phyloP scores from a whole-genome alignment of 768 basidiomycete genomes.

The Tulasnella calospora region DNA sequence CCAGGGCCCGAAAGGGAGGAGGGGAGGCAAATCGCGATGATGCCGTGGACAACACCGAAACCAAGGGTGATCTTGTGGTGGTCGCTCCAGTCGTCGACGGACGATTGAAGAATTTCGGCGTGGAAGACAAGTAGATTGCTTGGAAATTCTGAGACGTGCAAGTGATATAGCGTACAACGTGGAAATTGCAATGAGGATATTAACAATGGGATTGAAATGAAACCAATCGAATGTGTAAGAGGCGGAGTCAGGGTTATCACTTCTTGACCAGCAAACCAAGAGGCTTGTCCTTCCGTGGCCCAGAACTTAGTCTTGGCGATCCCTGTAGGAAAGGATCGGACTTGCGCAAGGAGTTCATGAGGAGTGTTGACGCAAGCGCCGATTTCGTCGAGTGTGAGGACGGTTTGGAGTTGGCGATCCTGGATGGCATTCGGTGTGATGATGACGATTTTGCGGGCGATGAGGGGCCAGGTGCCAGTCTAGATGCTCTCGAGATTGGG shows the following conservation, averaged over 20 bases:
- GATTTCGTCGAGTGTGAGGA: constrained; percentile 10
- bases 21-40: constrained; percentile 34
- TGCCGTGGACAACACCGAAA: constrained; percentile 19
- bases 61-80: constrained; percentile 50
- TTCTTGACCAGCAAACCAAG: neutral
- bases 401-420: neutral
- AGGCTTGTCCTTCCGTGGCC: neutral
- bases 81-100: constrained; percentile 65
- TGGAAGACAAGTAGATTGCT: constrained; percentile 10
- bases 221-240: neutral
- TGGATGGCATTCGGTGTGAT: constrained; percentile 15
- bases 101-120: constrained; percentile 50
- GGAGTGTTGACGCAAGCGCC: constrained; percentile 25
- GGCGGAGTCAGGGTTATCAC: neutral
- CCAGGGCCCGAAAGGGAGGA: constrained; percentile 36
- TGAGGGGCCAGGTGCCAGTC: constrained; percentile 8
- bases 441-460: neutral
- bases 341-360: constrained; percentile 24
- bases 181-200: neutral
- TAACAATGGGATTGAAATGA: constrained; percentile 4
- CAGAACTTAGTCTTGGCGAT: neutral
- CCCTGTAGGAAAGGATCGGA: constrained; percentile 27
- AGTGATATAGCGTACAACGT: constrained; percentile 11
- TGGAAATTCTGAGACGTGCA: neutral
- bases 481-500: constrained; percentile 13